Percentiles rank a stretch among this genome's conserved stretches.
phyloP scores from a whole-genome alignment of 768 basidiomycete genomes.

The Collybiopsis confluens region DNA sequence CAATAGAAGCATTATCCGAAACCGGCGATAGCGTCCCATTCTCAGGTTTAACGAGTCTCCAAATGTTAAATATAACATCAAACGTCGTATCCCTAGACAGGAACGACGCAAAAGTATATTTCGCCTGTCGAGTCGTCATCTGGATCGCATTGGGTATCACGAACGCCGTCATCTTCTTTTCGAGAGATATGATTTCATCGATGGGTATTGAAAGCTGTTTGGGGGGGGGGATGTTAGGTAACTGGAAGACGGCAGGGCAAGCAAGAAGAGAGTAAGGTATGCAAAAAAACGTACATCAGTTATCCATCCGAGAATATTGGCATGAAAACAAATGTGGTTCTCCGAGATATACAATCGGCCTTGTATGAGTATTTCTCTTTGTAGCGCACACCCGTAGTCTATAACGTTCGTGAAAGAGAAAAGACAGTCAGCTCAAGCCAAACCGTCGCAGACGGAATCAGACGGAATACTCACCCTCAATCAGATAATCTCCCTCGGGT shows the following conservation, averaged over 20 bases:
- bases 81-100: slow-evolving; percentile 93
- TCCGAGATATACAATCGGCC: slow-evolving; percentile 96
- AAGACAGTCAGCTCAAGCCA: neutral
- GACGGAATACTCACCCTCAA: slow-evolving; percentile 69
- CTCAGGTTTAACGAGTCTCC: slow-evolving; percentile 85
- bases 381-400: slow-evolving; percentile 98
- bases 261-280: neutral
- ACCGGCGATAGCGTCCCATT: slow-evolving; percentile 14
- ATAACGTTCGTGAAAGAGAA: neutral
- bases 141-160: slow-evolving; percentile 97
- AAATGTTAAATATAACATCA: slow-evolving; percentile 94
- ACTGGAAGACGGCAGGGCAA: neutral
- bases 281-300: slow-evolving; percentile 73
- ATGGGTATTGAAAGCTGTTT: slow-evolving; percentile 81
- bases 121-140: slow-evolving; percentile 74
- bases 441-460: slow-evolving; percentile 4
- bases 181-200: slow-evolving; percentile 77
- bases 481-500: slow-evolving; percentile 94
- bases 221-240: neutral
- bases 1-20: slow-evolving; percentile 23
- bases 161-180: slow-evolving; percentile 97
- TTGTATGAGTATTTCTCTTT: slow-evolving; percentile 95
- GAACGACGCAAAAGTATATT: slow-evolving; percentile 96
- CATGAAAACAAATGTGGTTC: slow-evolving; percentile 99
- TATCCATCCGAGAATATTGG: slow-evolving; percentile 99